phyloP scores from a whole-genome alignment of 1,284 basidiomycete genomes.

The Leccinum variabile region DNA sequence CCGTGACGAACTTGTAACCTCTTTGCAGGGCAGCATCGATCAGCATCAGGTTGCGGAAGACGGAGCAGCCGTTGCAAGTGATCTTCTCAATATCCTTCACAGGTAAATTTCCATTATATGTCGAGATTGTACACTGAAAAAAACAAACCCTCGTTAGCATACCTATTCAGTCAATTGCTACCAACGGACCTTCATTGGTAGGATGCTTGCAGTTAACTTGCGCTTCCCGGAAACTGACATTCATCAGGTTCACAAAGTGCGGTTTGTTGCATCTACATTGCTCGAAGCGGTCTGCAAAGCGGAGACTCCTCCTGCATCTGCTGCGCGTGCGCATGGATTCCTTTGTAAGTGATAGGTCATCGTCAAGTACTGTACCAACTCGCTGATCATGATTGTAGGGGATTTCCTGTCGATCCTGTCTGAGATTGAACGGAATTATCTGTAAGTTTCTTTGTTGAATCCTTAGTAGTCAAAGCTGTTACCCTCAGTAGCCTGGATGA shows the following conservation, averaged over 20 bases:
- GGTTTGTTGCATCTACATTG: conserved; percentile 85
- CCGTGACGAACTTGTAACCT: conserved; percentile 73
- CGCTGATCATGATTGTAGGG: conserved; percentile 47
- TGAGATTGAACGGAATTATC: conserved; percentile 84
- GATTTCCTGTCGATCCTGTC: conserved; percentile 87
- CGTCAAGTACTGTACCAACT: conserved; percentile 12
- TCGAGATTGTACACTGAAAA: conserved; percentile 1
- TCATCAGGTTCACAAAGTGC: conserved; percentile 76
- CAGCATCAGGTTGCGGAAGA: conserved; percentile 67
- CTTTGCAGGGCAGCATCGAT: conserved; percentile 63
- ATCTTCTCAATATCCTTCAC: conserved; percentile 79
- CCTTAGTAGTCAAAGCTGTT: conserved; percentile 20
- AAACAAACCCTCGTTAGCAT: conserved; percentile 50
- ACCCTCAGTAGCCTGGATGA: conserved; percentile 60
- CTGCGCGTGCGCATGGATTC: conserved; percentile 77
- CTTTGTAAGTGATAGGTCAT: conserved; percentile 53
- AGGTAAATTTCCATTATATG: conserved; percentile 42
- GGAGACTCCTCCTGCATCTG: conserved; percentile 71
- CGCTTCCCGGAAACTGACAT: conserved; percentile 2
- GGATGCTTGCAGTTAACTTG: conserved; percentile 20
- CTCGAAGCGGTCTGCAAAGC: conserved; percentile 83
- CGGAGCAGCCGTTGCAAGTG: conserved; percentile 73
- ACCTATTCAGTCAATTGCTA: conserved; percentile 87
- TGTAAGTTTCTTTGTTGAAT: conserved; percentile 47
- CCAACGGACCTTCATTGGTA: conserved; percentile 80